Base-by-base conservation (phyloP, 2,329 filamentous ascomycete genomes). In the Epichloe amarillans region DNA sequence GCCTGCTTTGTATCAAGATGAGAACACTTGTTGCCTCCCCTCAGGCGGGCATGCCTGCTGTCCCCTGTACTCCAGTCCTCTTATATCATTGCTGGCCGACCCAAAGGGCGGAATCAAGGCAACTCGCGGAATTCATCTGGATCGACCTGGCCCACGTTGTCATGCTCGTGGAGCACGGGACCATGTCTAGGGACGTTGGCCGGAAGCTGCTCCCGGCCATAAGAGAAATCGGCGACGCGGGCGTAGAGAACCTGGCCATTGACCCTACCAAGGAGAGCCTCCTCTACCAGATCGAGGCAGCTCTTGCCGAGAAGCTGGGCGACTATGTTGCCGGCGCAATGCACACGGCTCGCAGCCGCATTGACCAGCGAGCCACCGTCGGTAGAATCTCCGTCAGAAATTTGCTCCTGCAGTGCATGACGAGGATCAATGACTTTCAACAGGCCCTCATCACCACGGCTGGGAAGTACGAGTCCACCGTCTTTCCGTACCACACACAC, bases 311-410 rank as follows among this genome's bases (percentile, higher is more conserved):
- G 30, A 45, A 30, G 23, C 46, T 51, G 2, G 53, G 53, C 4
- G 53, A 55, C 36, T 49, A 52, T 35, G 53, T 55, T 43, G 53
- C 53, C 11, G 53, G 53, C 21, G 49, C 51, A 4, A 33, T 55
- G 19, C 53, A 55, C 38, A 55, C 53, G 30, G 54, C 52, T 8
- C 52, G 54, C 5, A 54, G 52, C 23, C 54, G 54, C 4, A 53
- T 54, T 11, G 54, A 55, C 37, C 54, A 55, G 47, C 41, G 52
- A 5, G 54, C 54, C 14, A 54, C 54, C n/a, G 54, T 52, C n/a
- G 45, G 50, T 1, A 52, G 54, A 17, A 50, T 55, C 30, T 50
- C 45, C 47, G 46, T 52, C 38, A 26, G 54, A 30, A 49, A 46
- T 23, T 38, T 50, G 2, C 10, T 54, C 3, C 33, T 54, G n/a